Evolutionary conservation across 768 basidiomycete species (phyloP), one percentile per base, ranked within the genome.

Genomic region (Tubosaeta sp.): DNA sequence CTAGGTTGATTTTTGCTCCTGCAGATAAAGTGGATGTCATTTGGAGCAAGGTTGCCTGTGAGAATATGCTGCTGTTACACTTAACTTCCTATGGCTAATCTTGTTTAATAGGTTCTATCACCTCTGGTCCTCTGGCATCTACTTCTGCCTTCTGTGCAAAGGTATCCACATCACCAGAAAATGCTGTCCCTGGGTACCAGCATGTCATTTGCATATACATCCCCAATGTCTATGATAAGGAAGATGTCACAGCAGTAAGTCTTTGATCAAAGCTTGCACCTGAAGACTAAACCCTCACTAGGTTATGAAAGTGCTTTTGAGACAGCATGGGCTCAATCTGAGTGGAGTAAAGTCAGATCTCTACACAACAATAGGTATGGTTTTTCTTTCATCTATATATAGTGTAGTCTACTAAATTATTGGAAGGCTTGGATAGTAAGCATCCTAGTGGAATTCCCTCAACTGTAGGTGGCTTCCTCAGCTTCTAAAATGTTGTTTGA

Each of bases 201-300:
- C 87, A 87, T 60, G 66, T 87, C 24, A 79, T 90, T 27, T 87
- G 86, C 58, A 57, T 90, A 14, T 89, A 88, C 58, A 62, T 89
- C 18, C 85, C 87, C 4, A 71, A 90, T 62, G 80, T 87, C 13
- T 87, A 82, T 61, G 78, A 89, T 65, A 82, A 83, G 61, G 71
- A 69, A 29, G 71, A 70, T 35, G 81, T 84, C 4, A 78, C 73
- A 8, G 74, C 80, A 62, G 86, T 83, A 54, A 39, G 67, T 21
- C 24, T 27, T 44, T 34, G 34, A 7, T 34, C 4, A 31, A 21
- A 7, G 12, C 31, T 44, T 5, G 25, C 34, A 18, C 18, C 35
- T 27, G 34, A 14, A 41, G 34, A 4, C 44, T 61, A 16, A 50
- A 2, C 6, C 44, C 44, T 31, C 9, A 25, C 48, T 29, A 68